These are phyloP conservation scores for Cordyceps cicadae DNA, from an alignment of 2,329 filamentous ascomycete species.

Conservation along the genomic window DNA sequence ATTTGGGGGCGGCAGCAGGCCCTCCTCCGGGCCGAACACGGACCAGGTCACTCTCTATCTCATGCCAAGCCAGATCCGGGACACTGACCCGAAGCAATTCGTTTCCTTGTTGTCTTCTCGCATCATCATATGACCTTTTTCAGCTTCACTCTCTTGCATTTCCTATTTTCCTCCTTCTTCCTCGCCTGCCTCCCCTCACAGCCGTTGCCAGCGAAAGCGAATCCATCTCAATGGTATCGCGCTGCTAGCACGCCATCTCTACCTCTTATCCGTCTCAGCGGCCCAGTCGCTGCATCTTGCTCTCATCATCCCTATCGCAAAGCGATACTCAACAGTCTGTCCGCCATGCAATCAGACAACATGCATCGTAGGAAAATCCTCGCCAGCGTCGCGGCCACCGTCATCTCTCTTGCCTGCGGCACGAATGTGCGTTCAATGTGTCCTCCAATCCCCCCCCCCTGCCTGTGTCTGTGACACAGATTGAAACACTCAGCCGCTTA, in stretches of 20 bases:
- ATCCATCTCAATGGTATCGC: conserved; percentile 1
- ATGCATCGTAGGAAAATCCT: conserved; percentile 61
- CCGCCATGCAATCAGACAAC: conserved; percentile 36
- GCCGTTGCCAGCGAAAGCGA: not conserved
- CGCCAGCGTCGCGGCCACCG: conserved; percentile 76
- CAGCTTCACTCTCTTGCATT: not conserved
- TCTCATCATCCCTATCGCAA: not conserved
- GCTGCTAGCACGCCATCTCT: not conserved
- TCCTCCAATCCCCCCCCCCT: not conserved
- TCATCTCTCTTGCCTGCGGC: conserved; percentile 81
- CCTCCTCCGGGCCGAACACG: conserved; percentile 3
- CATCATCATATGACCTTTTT: not conserved
- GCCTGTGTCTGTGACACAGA: not conserved
- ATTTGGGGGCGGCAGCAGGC: not conserved
- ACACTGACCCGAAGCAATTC: conserved; percentile 2
- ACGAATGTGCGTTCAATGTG: conserved; percentile 61
- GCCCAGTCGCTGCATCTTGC: not conserved
- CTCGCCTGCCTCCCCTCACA: not conserved
- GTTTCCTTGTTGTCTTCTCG: not conserved
- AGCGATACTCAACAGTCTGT: not conserved
- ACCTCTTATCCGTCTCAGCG: not conserved
- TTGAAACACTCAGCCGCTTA: conserved; percentile 3
- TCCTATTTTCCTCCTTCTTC: not conserved
- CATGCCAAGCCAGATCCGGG: not conserved
- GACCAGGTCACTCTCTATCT: not conserved